Evolutionary conservation across 1,284 basidiomycete genomes (phyloP), one percentile per base, ranked within the genome.

Genomic region (Ganoderma resinaceum): DNA sequence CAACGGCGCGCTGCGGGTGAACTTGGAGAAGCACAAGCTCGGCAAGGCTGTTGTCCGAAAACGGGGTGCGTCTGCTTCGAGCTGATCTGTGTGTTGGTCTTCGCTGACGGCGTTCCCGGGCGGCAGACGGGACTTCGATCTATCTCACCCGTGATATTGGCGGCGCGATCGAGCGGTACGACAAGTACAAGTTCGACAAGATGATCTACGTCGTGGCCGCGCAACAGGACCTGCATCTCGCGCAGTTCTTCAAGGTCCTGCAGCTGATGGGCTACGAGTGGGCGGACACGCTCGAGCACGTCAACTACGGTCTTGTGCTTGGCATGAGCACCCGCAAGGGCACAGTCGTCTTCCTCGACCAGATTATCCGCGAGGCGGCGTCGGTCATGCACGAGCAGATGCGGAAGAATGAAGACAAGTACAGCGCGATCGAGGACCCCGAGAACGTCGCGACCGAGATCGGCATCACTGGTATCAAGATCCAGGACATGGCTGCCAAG

Each of bases 131-230:
- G 31, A 98, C 97, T 7, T 95, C 95, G 0, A 97, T 99, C 74
- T 99, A 99, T 83, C 91, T 99, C 71, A 98, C 97, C n/a, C 95
- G 97, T 71, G 97, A 99, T 82, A 95, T 99, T 71, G 97, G 92
- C 58, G 97, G 92, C 58, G 96, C 97, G 0, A 92, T 94, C 74
- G 94, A 99, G 83, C 94, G 97, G 73, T 96, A 92, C 83, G 91
- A 95, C 74, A 91, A 94, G 79, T 96, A 96, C 86, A 89, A 93
- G 69, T 98, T 98, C 75, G 96, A 99, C 89, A 98, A 98, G 85
- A 97, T 98, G 94, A 94, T 99, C 78, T 97, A 97, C 82, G 96
- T 98, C 77, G 90, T 98, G 59, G 91, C 95, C 0, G 90, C 93
- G n/a, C 96, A 98, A 78, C 98, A 99, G 81, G 94, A 97, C 73